Evolutionary conservation across 495 filamentous ascomycete species (phyloP).

Genomic region (Daldinia decipiens): DNA sequence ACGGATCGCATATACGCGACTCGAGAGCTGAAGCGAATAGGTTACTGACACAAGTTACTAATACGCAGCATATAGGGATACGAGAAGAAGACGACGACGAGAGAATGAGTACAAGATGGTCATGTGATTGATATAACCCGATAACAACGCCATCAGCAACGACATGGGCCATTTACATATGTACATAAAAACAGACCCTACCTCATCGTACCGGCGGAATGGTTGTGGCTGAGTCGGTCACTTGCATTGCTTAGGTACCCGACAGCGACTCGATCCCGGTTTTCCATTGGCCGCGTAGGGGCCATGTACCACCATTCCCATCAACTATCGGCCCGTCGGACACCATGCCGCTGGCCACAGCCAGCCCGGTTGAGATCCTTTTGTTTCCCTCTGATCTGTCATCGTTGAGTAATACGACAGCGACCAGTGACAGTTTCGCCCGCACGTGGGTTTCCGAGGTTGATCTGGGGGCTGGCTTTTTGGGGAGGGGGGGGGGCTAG

Average conservation of each 20-base stretch:
- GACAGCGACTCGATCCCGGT: slow-evolving; percentile 1
- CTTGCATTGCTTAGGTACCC: slow-evolving; percentile 7
- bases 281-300: slow-evolving; percentile 10
- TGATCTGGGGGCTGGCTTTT: too few species aligned
- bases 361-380: slow-evolving; percentile 2
- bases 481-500: background rate
- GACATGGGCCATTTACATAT: too few species aligned
- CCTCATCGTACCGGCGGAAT: slow-evolving; percentile 10
- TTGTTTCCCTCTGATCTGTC: slow-evolving; percentile 1
- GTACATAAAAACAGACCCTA: too few species aligned
- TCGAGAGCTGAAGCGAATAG: background rate
- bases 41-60: background rate
- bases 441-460: slow-evolving; percentile 6
- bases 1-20: background rate
- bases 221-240: slow-evolving; percentile 22
- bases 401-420: slow-evolving; percentile 14
- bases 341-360: slow-evolving; percentile 12
- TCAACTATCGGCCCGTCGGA: slow-evolving; percentile 14
- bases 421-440: slow-evolving; percentile 5
- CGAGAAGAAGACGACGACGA: background rate
- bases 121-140: slow-evolving; percentile 7
- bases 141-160: background rate
- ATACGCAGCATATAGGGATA: too few species aligned
- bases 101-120: background rate
- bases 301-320: background rate